Base-by-base conservation (phyloP, 2,329 filamentous ascomycete species). In the Coniochaeta sp. region DNA sequence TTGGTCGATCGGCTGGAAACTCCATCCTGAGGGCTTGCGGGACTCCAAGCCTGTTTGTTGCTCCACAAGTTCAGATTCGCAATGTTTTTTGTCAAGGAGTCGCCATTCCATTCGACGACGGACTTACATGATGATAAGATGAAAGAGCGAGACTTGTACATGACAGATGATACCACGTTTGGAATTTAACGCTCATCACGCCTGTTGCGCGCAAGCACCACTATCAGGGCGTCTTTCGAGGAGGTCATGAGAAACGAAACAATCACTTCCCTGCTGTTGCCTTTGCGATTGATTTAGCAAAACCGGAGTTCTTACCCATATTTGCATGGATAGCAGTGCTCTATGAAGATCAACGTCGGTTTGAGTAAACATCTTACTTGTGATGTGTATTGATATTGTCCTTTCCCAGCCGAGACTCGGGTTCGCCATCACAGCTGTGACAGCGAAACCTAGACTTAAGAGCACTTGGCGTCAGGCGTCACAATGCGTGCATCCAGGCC, bases 1-100 rank as follows among this genome's bases (percentile, higher is more conserved):
- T 71, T 79, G 44, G 73, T 75, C 2, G 71, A 73, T 34, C 73
- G 75, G 61, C 66, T 79, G 2, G 71, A 75, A 61, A 52, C 40
- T 9, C 57, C 59, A 42, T 50, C 28, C 30, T 55, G 59, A 57
- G 52, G 47, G 59, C 38, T n/a, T 30, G 47, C 30, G 12, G 4
- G 4, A 8, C 14, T 30, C 10, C 10, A 16, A 26, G 12, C 22
- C 8, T 52, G 14, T 1, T 30, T 26, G 22, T 24, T 40, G 3
- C 16, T 17, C 3, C 16, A 6, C 4, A 7, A 40, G 9, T 40
- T 40, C 38, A n/a, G 38, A 47, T 47, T 24, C 22, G 47, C 47
- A 24, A 52, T 52, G 47, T 22, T 40, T 30, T 58, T 47, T 58
- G 47, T 47, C 14, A 28, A 47, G 42, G 42, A 19, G 10, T n/a